Evolutionary conservation across 768 basidiomycete genomes (phyloP).

Genomic region (Tephrocybe sp.): DNA sequence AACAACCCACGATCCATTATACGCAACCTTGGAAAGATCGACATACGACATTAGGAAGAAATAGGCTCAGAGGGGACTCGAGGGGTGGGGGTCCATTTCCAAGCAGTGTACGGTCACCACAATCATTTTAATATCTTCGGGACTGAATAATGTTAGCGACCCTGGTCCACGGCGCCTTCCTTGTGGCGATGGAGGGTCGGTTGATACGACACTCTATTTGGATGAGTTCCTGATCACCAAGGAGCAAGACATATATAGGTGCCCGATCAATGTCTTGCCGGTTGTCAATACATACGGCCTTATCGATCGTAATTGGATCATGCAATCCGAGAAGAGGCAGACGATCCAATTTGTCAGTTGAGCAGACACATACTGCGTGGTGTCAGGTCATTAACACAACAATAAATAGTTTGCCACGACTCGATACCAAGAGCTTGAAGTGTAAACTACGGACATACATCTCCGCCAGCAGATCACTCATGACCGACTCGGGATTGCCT

Average conservation of each 20-base stretch:
- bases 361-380: no score
- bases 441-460: no score
- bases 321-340: no score
- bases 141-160: not conserved
- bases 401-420: no score
- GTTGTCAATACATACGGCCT: no score
- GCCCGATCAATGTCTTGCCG: no score
- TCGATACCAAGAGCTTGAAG: no score
- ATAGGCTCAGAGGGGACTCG: not conserved
- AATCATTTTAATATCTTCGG: slow-evolving; percentile 8
- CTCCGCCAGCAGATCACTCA: no score
- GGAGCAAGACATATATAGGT: no score
- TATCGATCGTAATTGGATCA: no score
- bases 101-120: not conserved
- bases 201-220: not conserved
- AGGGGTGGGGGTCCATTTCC: slow-evolving; percentile 1
- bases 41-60: slow-evolving; percentile 18
- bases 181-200: not conserved
- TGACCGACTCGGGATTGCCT: not conserved
- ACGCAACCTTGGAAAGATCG: slow-evolving; percentile 28
- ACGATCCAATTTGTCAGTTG: no score
- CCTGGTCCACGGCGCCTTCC: slow-evolving; percentile 1
- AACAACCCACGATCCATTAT: slow-evolving; percentile 32
- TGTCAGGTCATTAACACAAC: no score
- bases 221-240: not conserved